Evolutionary conservation across 805 yeast species (phyloP), one percentile per base, ranked within the genome.

Genomic region (Saccharomycopsis capsularis): DNA sequence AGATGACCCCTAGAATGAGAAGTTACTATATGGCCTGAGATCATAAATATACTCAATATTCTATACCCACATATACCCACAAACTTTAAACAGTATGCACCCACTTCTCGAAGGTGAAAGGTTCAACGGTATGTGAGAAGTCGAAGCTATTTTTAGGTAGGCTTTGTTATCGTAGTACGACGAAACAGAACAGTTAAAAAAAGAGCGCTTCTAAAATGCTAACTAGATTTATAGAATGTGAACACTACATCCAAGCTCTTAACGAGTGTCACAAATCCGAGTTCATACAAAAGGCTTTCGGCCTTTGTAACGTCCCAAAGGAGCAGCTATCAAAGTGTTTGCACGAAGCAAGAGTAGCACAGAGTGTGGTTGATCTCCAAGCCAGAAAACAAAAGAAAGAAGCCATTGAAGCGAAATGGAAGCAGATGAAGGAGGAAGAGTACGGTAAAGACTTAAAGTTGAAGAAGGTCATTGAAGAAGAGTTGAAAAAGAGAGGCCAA

Each of bases 181-280:
- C 35, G n/a, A 30, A 30, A n/a, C 15, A 30, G n/a, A 30, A 30
- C n/a, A n/a, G n/a, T n/a, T n/a, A n/a, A n/a, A n/a, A n/a, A n/a
- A n/a, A n/a, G n/a, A n/a, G n/a, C n/a, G 23, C 23, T n/a, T n/a
- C n/a, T n/a, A n/a, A n/a, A n/a, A n/a, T n/a, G 7, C 42, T 25
- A 42, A 18, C 47, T 13, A 39, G 42, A 41, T 29, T 42, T 46
- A 23, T 50, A 75, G 84, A 84, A 18, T 91, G 99, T 64, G 79
- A 76, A 46, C 85, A 82, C 53, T 74, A 88, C 37, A 88, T 93
- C 63, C 81, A 82, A 53, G 96, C 95, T 0, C 74, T 91, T 4
- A 95, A 91, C 59, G 82, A 86, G 61, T 91, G 99, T 63, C 96
- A 90, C 59, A 74, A 78, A 51, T 73, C 73, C 47, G 83, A 81